Evolutionary conservation across 2,329 filamentous ascomycete species (phyloP), one percentile per base, ranked within the genome.

Genomic region (Colletotrichum chlorophyti): DNA sequence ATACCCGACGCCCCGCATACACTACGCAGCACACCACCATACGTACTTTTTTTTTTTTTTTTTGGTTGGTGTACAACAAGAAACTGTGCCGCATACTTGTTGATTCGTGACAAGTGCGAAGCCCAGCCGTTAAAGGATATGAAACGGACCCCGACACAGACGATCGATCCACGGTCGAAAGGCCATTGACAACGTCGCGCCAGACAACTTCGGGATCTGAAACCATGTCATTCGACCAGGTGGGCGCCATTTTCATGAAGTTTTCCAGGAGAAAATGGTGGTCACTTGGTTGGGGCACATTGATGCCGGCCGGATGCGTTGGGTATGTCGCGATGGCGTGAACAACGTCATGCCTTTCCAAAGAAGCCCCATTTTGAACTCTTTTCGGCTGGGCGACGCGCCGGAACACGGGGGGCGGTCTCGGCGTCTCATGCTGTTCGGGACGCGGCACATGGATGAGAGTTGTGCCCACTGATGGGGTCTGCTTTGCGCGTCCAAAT

Each of bases 201-300:
- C n/a, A 29, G n/a, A 42, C 52, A 21, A 9, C 27, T 17, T 58
- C 21, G 21, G 19, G 40, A 21, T 32, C 26, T 29, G 31, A 38
- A 54, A 45, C 55, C 37, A 31, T 55, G 51, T 35, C 58, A 58
- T 47, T 53, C 53, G 58, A 53, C 58, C 40, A 52, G 37, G 37
- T 51, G 45, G n/a, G n/a, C 38, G 17, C 42, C 34, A 9, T 40
- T 12, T 9, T 11, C 38, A 48, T 14, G 34, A 31, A 31, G 14
- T 41, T 29, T 47, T 32, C 32, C 48, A n/a, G n/a, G n/a, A n/a
- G 32, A n/a, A 58, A 12, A 17, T 19, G 45, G 51, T 38, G 21
- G 38, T 12, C 17, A 15, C 38, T 26, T 34, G 12, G 21, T 43
- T 31, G 47, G 37, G 24, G 19, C 43, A 34, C 31, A 26, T 27